phyloP scores from a whole-genome alignment of 106 monocot genomes.

The Xerophyta viscosa region DNA sequence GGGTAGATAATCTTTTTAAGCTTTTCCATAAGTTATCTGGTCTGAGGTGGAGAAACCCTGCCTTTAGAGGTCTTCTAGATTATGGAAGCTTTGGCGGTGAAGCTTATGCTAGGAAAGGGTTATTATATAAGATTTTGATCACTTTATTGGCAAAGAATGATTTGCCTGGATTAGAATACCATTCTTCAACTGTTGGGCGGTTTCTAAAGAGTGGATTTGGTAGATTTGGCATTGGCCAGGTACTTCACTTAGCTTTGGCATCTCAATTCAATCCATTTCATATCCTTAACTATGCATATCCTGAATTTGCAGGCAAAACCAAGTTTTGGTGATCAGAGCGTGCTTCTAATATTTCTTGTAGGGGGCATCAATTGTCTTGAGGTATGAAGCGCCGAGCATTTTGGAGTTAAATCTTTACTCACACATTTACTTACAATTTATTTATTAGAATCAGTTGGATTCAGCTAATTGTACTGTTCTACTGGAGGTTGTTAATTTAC shows the following conservation, averaged over 20 bases:
- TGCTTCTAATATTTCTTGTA: slow-evolving; percentile 79
- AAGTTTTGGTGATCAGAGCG: slow-evolving; percentile 62
- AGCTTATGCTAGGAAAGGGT: slow-evolving; percentile 44
- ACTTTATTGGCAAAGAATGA: slow-evolving; percentile 63
- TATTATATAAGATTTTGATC: slow-evolving; percentile 62
- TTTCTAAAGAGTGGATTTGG: slow-evolving; percentile 94
- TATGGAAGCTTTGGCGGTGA: slow-evolving; percentile 37
- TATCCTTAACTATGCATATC: background rate
- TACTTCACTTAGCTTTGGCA: slow-evolving; percentile 20
- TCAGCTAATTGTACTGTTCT: too few relatives aligned
- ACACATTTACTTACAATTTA: too few relatives aligned
- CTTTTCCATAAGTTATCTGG: slow-evolving; percentile 71
- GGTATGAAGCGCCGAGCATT: slow-evolving; percentile 32
- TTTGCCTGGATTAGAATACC: slow-evolving; percentile 78
- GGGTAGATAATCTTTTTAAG: slow-evolving; percentile 85
- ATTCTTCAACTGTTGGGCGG: slow-evolving; percentile 88
- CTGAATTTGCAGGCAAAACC: slow-evolving; percentile 67
- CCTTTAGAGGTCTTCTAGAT: slow-evolving; percentile 21
- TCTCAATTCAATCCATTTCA: slow-evolving; percentile 1
- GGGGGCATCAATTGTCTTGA: slow-evolving; percentile 81
- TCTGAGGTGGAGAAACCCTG: slow-evolving; percentile 50
- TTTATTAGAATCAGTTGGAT: too few relatives aligned
- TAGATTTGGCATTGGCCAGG: slow-evolving; percentile 99
- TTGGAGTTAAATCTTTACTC: too few relatives aligned
- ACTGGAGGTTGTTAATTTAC: too few relatives aligned